Base-by-base conservation (phyloP, 2,329 filamentous ascomycete genomes). In the Apiospora phragmitis region DNA sequence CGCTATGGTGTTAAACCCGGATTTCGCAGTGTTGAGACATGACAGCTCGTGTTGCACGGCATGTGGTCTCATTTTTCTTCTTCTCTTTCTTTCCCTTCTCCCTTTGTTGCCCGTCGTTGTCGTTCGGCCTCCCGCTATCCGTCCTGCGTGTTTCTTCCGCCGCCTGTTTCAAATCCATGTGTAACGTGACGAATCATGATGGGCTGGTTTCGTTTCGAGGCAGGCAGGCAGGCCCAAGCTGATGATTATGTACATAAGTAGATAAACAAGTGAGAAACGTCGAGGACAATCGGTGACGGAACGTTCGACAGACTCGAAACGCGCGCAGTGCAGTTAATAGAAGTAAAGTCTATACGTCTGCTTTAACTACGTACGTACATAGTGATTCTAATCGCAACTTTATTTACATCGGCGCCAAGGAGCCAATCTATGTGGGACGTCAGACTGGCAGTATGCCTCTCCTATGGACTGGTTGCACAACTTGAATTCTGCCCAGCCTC, bases 161-260 rank as follows among this genome's bases (percentile, higher is more conserved):
- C 32, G 55, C 32, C 29, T 62, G 55, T 62, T 62, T 62, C 55
- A 62, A 62, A 62, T 5, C 55, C 32, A n/a, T 62, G 55, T 62
- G 55, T 38, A 18, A 62, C 55, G 55, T 62, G 55, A 62, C 55
- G 55, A 62, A 62, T 62, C 55, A 67, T n/a, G 42, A 35, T 32
- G 41, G 26, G 26, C 24, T n/a, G 26, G 42, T 21, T 43, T 45
- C 26, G 65, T 43, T 43, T 45, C 42, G 35, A 26, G 65, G 9
- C 38, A 45, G 65, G 29, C n/a, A 32, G 26, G 42, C 42, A 32
- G 18, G 65, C 16, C 42, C 42, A 43, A 67, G 42, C 41, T 32
- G 21, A 65, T 65, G 4, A 18, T 32, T n/a, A n/a, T n/a, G n/a
- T n/a, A n/a, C n/a, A n/a, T n/a, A n/a, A 29, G 24, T 5, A 67